Base-by-base conservation (phyloP, 1,139 yeast genomes). In the Kazachstania sp. region DNA sequence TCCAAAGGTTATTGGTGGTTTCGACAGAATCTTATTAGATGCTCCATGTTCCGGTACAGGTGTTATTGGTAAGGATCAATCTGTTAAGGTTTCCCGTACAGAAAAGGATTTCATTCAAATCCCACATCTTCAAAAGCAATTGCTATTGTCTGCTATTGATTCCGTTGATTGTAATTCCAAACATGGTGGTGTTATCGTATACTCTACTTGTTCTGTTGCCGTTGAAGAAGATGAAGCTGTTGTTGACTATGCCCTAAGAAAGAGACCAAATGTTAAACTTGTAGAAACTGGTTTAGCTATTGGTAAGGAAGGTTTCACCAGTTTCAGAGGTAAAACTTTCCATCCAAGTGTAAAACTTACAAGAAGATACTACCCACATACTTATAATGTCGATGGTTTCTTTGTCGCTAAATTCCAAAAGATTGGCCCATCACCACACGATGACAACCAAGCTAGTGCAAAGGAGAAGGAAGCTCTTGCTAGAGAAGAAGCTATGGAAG, bases 1-100 rank as follows among this genome's bases (percentile, higher is more conserved):
- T 65, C 98, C 98, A 42, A 88, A 88, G 67, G 97, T 92, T 45
- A 87, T 94, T 66, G 98, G 98, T 55, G 98, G 98, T 1, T 94
- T 94, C 60, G 98, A 94, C 67, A 79, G 98, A 69, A 82, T 94
- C 43, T 72, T 94, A 52, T 75, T 94, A 58, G 99, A 94, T 75
- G 98, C 99, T 32, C 99, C 99, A 56, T 94, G 99, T 71, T 88
- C 98, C 3, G 99, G 99, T 72, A 92, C 98, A 3, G 99, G 99
- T 72, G 98, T 94, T 58, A 90, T 94, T 65, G 94, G 96, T 52
- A 94, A 94, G 71, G 98, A 94, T 71, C 95, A 88, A 63, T 83
- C 88, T 45, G 97, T 92, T 53, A 94, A 94, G 69, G 84, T 86
- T 15, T 83, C 85, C 55, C 84, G 97, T 73, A 87, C 95, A 19